phyloP scores from a whole-genome alignment of 257 asterid genomes.

The Nicotiana attenuata region DNA sequence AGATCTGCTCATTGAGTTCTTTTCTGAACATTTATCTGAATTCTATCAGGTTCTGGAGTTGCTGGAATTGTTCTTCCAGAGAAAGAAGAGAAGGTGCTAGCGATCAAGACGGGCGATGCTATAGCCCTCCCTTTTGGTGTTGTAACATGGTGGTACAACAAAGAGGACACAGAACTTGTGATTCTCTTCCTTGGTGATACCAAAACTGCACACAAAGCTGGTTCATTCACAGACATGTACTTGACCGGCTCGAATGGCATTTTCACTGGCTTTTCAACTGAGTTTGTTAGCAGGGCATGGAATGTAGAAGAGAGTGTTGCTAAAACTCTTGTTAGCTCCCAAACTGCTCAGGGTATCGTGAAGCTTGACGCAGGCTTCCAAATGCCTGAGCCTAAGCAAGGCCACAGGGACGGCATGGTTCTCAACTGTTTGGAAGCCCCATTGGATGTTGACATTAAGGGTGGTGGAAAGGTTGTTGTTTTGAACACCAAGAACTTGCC shows the following conservation, averaged over 20 bases:
- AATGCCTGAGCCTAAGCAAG: constrained; percentile 60
- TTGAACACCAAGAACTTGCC: constrained; percentile 86
- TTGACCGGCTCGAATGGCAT: constrained; percentile 68
- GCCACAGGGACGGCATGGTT: constrained; percentile 55
- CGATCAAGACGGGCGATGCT: constrained; percentile 83
- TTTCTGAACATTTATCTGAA: neutral
- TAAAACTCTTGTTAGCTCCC: constrained; percentile 52
- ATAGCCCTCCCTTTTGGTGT: constrained; percentile 87
- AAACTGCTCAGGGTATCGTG: constrained; percentile 41
- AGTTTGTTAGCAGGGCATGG: constrained; percentile 68
- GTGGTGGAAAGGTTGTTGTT: constrained; percentile 72
- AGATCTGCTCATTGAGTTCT: neutral
- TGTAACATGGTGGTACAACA: constrained; percentile 87
- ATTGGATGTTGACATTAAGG: constrained; percentile 64
- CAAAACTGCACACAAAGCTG: constrained; percentile 55
- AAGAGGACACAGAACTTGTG: constrained; percentile 50
- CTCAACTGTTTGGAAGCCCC: constrained; percentile 57
- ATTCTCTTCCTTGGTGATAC: constrained; percentile 75
- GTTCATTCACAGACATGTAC: constrained; percentile 59
- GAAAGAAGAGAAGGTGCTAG: constrained; percentile 73
- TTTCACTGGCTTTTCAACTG: constrained; percentile 69
- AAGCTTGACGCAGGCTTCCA: constrained; percentile 41
- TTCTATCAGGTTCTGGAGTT: constrained; percentile 54
- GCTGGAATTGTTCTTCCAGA: constrained; percentile 84
- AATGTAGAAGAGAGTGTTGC: constrained; percentile 47